Evolutionary conservation across 2,329 filamentous ascomycete genomes (phyloP), one percentile per base, ranked within the genome.

Genomic region (Sclerotinia subarctica): DNA sequence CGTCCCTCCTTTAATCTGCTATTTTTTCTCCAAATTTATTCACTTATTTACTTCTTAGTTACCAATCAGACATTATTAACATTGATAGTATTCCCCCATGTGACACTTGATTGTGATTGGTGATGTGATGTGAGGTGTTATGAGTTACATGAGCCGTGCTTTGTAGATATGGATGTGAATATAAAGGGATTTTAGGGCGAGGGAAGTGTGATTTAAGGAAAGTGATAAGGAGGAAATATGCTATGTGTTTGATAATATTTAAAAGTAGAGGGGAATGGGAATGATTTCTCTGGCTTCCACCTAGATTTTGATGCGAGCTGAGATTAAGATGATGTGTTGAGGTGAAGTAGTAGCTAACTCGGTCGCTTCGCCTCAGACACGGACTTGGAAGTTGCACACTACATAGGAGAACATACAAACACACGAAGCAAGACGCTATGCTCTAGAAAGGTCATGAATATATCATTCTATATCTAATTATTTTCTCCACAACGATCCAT

Each of bases 381-480:
- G n/a, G 15, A 26, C 13, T 0, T 26, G 46, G 26, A 26, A 42
- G 21, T 24, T 38, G 15, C 13, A 17, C 2, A 62, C 13, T 5
- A 38, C 3, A 3, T 26, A 24, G 13, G 7, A 17, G 29, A 17
- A 51, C 13, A 51, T 15, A 24, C 1, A 26, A 38, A 0, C 15
- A 62, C 7, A 51, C 8, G 8, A 62, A 8, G 26, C n/a, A 26
- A 38, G 47, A 4, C 32, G 0, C 4, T 8, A 26, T 13, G 51
- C 21, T 24, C 15, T 62, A 62, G 21, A 38, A 62, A 49, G 46
- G 8, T 38, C 59, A 62, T 38, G 59, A 62, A 38, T 2, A 11
- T 38, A 26, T 62, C 44, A 62, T 67, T 67, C 64, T 51, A 67
- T 62, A 49, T 67, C 47, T 60, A 51, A 44, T 51, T 67, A 53